Base-by-base conservation (phyloP, 2,329 filamentous ascomycete species). In the Nigrospora sphaerica region DNA sequence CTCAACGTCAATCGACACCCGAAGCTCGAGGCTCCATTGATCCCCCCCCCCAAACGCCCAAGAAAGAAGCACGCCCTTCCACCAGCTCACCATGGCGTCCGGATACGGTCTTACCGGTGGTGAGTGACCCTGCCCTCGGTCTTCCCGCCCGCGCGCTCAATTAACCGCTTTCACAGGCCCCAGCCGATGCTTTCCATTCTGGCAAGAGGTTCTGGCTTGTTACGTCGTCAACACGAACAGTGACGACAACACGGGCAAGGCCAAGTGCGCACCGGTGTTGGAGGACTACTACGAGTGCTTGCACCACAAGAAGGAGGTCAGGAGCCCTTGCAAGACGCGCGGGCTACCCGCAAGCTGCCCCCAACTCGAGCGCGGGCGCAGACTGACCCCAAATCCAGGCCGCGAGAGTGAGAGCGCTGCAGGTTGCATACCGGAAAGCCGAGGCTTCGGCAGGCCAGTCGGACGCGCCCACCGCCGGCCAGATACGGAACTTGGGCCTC, bases 241-340 rank as follows among this genome's bases (percentile, higher is more conserved):
- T 54, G 86, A 92, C 46, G 86, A 91, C 62, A 76, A 81, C 56
- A 80, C 82, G 14, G 88, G 88, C 57, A 93, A 91, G 74, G 86
- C 83, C 69, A 95, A 95, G 72, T 98, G 95, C 67, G 73, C 78
- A 16, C 85, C 87, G 14, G 80, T 83, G 5, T 76, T 97, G 55
- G 93, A 98, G 67, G 93, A 98, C 67, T 98, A 98, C 75, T 95
- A 96, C 67, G 93, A 98, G 74, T 98, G 95, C 70, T 73, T 98
- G 64, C 93, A 98, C 69, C 93, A 98, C 77, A 90, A 86, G 77
- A 98, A 98, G 75, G 93, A 98, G 88, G 93, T 97, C 39, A 52
- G 64, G 50, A 23, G n/a, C 23, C 23, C 23, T 28, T 28, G 23
- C 23, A 6, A 10, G 23, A 28, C 4, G 4, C 19, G 19, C 19